Evolutionary conservation across 768 basidiomycete genomes (phyloP), one percentile per base, ranked within the genome.

Genomic region (Lentinula raphanica): DNA sequence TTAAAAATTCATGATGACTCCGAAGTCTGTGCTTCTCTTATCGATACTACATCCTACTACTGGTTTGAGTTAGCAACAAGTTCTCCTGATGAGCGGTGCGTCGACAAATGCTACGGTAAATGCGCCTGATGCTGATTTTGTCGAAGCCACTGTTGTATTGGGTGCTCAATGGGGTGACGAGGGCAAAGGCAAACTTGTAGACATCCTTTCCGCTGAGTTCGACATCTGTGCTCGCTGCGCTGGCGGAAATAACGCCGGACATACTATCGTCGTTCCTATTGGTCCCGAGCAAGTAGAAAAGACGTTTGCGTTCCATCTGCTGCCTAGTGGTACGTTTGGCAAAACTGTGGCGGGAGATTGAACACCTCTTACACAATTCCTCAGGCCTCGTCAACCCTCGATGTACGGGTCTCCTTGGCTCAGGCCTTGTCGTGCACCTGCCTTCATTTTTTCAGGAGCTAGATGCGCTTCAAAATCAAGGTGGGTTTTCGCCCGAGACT

Each of bases 171-270:
- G 92, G 92, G 92, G 92, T 46, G 92, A 94, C 69, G 92, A 94
- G 71, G 92, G 92, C 63, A 92, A 92, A 72, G 93, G 93, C 15
- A 98, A 99, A 76, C 85, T 99, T 57, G 97, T 97, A 59, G 97
- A 99, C 71, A 93, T 99, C 68, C 82, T 99, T 63, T 83, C 94
- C 38, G 91, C 89, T 13, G 83, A 95, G 42, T 80, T 83, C 59
- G 97, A 99, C 71, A 71, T 98, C 69, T 98, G 95, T 66, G 96
- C 94, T 19, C 84, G 97, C 48, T 98, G 94, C 70, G 97, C 97
- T 12, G 97, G 97, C 13, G 97, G 97, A 11, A 98, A 98, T 77
- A 99, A 99, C 69, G 97, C 97, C 23, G 97, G 97, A 2, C 97
- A 99, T 74, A 98, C 97, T 23, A 98, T 99, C 71, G 88, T 99